phyloP scores from a whole-genome alignment of 495 filamentous ascomycete species.

The Hypoxylon crocopeplum region DNA sequence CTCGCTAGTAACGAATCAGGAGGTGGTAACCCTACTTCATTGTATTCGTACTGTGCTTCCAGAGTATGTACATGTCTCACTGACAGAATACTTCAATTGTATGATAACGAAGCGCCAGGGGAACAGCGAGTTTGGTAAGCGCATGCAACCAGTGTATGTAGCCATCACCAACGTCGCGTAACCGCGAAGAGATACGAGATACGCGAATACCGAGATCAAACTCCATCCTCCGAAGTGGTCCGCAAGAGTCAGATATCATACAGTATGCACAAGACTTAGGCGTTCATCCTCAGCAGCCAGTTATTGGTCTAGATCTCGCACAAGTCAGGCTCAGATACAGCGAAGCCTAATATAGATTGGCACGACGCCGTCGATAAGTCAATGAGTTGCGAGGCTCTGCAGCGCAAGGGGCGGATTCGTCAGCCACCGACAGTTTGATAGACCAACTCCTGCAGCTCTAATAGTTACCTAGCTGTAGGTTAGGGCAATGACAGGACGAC shows the following conservation, averaged over 20 bases:
- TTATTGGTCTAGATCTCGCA: too few species aligned
- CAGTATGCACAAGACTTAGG: too few species aligned
- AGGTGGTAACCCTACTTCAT: conserved; percentile 8
- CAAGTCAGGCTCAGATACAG: not conserved
- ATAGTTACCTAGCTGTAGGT: not conserved
- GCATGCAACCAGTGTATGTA: conserved; percentile 14
- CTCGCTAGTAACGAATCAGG: conserved; percentile 24
- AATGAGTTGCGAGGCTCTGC: conserved; percentile 20
- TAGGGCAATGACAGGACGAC: not conserved
- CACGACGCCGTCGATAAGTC: not conserved
- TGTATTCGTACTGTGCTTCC: conserved; percentile 15
- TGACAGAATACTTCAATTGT: conserved; percentile 8
- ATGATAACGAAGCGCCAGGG: conserved; percentile 35
- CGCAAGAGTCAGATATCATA: not conserved
- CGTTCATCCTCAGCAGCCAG: too few species aligned
- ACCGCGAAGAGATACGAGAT: conserved; percentile 10
- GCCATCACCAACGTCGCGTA: conserved; percentile 14
- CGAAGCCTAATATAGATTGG: not conserved
- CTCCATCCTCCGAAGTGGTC: not conserved
- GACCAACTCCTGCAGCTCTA: conserved; percentile 3
- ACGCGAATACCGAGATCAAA: conserved; percentile 7
- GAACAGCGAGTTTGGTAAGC: conserved; percentile 9
- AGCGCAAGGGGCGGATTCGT: conserved; percentile 10
- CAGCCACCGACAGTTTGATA: not conserved
- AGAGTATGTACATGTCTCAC: not conserved